Evolutionary conservation across 164 flowering plant genomes (phyloP).

Genomic region (grape (Vitis vinifera)): DNA sequence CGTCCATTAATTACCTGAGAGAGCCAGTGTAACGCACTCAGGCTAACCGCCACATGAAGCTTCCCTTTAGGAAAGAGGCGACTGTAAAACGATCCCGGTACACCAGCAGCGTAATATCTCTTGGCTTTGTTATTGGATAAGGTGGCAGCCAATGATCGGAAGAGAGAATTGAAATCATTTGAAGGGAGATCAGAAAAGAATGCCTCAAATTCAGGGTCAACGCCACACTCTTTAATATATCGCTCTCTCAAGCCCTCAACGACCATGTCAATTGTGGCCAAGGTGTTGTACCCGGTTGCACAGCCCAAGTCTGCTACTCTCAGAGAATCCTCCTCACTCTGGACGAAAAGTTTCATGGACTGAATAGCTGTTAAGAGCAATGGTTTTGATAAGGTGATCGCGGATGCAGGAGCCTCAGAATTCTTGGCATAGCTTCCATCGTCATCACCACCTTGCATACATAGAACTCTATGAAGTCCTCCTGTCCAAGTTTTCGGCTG

Average conservation of each 20-base stretch:
- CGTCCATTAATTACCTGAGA: constrained; percentile 22
- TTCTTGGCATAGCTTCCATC: constrained; percentile 46
- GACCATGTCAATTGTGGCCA: constrained; percentile 37
- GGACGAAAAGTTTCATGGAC: constrained; percentile 28
- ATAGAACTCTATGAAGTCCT: constrained; percentile 36
- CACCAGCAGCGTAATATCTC: constrained; percentile 33
- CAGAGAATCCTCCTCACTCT: constrained; percentile 13
- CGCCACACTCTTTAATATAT: constrained; percentile 10
- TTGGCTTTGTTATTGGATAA: constrained; percentile 8
- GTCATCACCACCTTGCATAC: constrained; percentile 50
- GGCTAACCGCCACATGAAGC: constrained; percentile 40
- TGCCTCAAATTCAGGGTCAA: constrained; percentile 40
- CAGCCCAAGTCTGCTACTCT: constrained; percentile 51
- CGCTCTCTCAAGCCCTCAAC: constrained; percentile 25
- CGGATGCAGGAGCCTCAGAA: constrained; percentile 35
- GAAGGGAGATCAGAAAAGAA: constrained; percentile 47
- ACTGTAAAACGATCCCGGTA: constrained; percentile 37
- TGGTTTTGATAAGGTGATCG: constrained; percentile 34
- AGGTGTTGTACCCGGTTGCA: constrained; percentile 47
- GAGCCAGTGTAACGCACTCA: constrained; percentile 44
- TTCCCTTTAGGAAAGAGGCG: constrained; percentile 35
- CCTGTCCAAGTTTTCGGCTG: constrained; percentile 3
- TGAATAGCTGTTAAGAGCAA: constrained; percentile 27
- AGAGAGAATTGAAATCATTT: constrained; percentile 43
- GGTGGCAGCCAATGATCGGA: constrained; percentile 19